Base-by-base conservation (phyloP, 2,329 filamentous ascomycete species). In the Onygenales sp. region DNA sequence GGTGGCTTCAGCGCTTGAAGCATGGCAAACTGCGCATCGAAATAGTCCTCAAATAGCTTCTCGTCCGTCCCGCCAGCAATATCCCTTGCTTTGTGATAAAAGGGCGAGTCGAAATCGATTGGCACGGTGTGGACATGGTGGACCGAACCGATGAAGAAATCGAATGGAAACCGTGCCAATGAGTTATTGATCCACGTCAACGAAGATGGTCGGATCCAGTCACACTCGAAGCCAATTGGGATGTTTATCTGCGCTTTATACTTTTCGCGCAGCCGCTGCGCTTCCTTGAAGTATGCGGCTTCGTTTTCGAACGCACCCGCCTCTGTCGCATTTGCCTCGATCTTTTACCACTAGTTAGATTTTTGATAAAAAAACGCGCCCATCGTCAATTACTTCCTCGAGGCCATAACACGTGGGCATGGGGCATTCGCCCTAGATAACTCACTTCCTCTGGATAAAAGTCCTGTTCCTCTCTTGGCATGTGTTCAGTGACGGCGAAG, bases 401-500 rank as follows among this genome's bases (percentile, higher is more conserved):
- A 48, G 21, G 21, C 36, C 38, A 44, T 11, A 32, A 54, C 21
- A 45, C 31, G n/a, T 51, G 36, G 31, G 43, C 10, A 5, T 27
- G 39, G 38, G 39, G n/a, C 53, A 51, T 50, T 27, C 21, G 21
- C 21, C 21, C 21, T 27, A 17, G 8, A 53, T 41, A 44, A 54
- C 60, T 41, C 61, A 87, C 85, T 76, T 98, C 93, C 75, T 95
- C 92, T 0, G 93, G 93, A 67, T 98, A 98, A 51, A 95, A 79
- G 71, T 98, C 92, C 54, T 79, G 75, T 49, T 82, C 74, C 46
- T 83, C 81, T 36, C 92, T 86, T 7, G 92, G 90, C 83, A 98
- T 97, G 71, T 98, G 93, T 72, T 98, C 93, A 1, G 91, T 95
- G 55, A 98, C 72, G 21, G 86, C 89, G 66, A 96, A 90, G 17